Percentiles rank a stretch among this genome's conserved stretches.
Conservation (phyloP, 768 basidiomycete genomes). For the Chalciporus chontae region DNA sequence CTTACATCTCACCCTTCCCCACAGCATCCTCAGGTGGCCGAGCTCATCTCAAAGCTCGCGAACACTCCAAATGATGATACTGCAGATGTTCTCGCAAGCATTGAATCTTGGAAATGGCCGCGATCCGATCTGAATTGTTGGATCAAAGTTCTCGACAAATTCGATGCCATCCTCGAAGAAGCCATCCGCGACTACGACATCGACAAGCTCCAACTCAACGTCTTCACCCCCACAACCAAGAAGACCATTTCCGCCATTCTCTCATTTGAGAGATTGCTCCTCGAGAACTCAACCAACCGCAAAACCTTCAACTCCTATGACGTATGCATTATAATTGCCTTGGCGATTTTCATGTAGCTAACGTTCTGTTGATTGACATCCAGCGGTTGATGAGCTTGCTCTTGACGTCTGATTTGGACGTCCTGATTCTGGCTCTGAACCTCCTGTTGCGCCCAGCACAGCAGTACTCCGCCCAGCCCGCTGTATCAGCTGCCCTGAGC, state of each 20-base stretch:
- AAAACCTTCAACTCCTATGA: conserved; percentile 97
- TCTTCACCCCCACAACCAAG: conserved; percentile 75
- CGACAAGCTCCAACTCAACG: conserved; percentile 76
- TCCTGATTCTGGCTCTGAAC: conserved; percentile 78
- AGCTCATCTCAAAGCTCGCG: conserved; percentile 70
- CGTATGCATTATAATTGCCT: conserved; percentile 50
- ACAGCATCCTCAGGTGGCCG: conserved; percentile 76
- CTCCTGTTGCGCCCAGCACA: conserved; percentile 90
- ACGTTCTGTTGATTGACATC: conserved; percentile 6
- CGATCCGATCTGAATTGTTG: conserved; percentile 96
- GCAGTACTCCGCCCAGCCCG: conserved; percentile 87
- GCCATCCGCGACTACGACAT: conserved; percentile 83
- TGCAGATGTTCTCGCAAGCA: conserved; percentile 57
- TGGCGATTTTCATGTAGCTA: neutral
- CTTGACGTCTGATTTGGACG: conserved; percentile 83
- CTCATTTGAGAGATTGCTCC: conserved; percentile 79
- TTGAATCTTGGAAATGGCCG: conserved; percentile 90
- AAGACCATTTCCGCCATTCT: conserved; percentile 76
- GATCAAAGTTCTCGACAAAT: conserved; percentile 94
- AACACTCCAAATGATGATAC: conserved; percentile 71
- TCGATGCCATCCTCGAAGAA: conserved; percentile 84
- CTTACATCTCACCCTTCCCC: conserved; percentile 6
- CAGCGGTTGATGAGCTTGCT: conserved; percentile 90
- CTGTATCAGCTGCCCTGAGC: conserved; percentile 78
- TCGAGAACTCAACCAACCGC: conserved; percentile 97